A percentile compares a stretch with the other conserved stretches of the same genome.
These are phyloP conservation scores for Hymenoscyphus infarciens DNA, from an alignment of 2,329 filamentous ascomycete genomes.

Conservation along the genomic window DNA sequence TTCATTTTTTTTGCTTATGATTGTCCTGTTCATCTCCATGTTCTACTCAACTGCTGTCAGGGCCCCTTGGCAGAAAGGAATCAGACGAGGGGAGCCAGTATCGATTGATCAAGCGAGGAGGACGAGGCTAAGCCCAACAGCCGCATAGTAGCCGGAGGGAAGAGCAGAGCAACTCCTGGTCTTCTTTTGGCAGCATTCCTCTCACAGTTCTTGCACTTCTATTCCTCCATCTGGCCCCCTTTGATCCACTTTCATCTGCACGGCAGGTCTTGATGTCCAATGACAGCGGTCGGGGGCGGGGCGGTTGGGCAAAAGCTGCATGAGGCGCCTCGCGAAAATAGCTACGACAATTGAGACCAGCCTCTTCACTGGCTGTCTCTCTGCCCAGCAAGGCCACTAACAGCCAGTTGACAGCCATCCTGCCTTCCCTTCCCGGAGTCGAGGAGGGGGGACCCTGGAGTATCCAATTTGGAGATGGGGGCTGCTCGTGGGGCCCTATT, in stretches of 20 bases:
- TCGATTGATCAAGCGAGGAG: background rate
- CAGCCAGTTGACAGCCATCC: constrained; percentile 5
- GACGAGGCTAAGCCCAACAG: constrained; percentile 15
- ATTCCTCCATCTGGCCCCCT: background rate
- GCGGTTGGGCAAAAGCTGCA: constrained; percentile 31
- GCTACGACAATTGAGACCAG: constrained; percentile 16
- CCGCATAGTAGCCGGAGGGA: constrained; percentile 7
- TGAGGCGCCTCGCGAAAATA: constrained; percentile 37
- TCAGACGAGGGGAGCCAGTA: constrained; percentile 2
- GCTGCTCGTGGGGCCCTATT: constrained; percentile 21
- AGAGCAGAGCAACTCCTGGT: constrained; percentile 12
- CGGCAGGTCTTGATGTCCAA: constrained; percentile 19
- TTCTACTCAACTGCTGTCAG: background rate
- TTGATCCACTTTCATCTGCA: constrained; percentile 10
- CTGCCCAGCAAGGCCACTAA: constrained; percentile 2
- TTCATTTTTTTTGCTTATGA: background rate
- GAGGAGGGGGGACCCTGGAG: constrained; percentile 16
- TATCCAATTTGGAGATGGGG: constrained; percentile 12
- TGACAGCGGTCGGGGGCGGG: constrained; percentile 24
- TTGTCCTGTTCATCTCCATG: background rate
- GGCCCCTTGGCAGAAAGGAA: constrained; percentile 5
- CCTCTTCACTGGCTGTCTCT: constrained; percentile 23
- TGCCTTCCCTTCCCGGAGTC: constrained; percentile 18
- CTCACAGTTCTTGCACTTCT: background rate
- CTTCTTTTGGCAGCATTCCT: constrained; percentile 18